Evolutionary conservation across 148 eudicot genomes (phyloP).

Genomic region (Amaranthus hypochondriacus): DNA sequence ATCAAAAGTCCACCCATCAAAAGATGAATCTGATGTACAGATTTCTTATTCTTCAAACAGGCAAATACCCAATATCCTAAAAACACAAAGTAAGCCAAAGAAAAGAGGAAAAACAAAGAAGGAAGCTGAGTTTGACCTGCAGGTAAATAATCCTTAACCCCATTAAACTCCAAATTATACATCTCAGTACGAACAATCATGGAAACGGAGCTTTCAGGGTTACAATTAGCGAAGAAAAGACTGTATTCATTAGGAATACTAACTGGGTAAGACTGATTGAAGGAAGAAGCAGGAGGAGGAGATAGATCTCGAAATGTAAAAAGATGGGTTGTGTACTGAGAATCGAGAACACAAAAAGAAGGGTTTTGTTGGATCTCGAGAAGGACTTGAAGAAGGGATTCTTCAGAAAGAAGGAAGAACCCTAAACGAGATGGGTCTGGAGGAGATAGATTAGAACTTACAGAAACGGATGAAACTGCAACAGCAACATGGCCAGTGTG

Average conservation of each 20-base stretch:
- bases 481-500: slow-evolving; percentile 59
- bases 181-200: slow-evolving; percentile 69
- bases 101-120: slow-evolving; percentile 47
- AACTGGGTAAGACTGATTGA: slow-evolving; percentile 42
- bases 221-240: slow-evolving; percentile 78
- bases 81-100: slow-evolving; percentile 44
- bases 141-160: slow-evolving; percentile 59
- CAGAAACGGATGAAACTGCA: slow-evolving; percentile 61
- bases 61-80: slow-evolving; percentile 44
- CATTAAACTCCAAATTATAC: slow-evolving; percentile 52
- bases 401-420: slow-evolving; percentile 76
- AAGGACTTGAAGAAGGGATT: slow-evolving; percentile 71
- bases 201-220: slow-evolving; percentile 52
- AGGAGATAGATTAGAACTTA: slow-evolving; percentile 36
- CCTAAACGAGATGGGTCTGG: slow-evolving; percentile 71
- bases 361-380: slow-evolving; percentile 70
- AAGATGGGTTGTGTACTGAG: slow-evolving; percentile 40
- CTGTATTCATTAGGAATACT: slow-evolving; percentile 60
- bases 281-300: slow-evolving; percentile 60
- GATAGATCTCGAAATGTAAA: slow-evolving; percentile 76
- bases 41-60: slow-evolving; percentile 36
- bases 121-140: slow-evolving; percentile 79
- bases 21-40: slow-evolving; percentile 67
- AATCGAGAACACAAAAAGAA: slow-evolving; percentile 61
- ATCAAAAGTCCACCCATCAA: slow-evolving; percentile 66